phyloP scores from a whole-genome alignment of 345 rosid genomes.

The Arabidopsis suecica region DNA sequence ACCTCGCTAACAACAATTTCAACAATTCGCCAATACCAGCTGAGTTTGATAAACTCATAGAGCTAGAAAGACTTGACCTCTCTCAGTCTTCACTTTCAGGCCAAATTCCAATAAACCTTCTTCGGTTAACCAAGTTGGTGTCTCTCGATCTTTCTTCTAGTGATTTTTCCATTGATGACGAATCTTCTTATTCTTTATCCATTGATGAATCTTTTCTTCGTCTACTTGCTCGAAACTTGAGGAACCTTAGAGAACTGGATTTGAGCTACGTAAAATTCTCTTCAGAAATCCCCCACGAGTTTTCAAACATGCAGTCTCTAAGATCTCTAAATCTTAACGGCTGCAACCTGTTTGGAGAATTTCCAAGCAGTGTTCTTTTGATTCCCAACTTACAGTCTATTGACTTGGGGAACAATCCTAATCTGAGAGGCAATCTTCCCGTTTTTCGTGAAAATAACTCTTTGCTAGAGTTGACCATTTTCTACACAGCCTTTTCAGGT shows the following conservation, averaged over 20 bases:
- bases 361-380: constrained; percentile 10
- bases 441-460: background rate
- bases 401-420: background rate
- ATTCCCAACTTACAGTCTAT: background rate
- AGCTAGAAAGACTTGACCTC: background rate
- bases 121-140: constrained; percentile 12
- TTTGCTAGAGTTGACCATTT: background rate
- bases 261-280: background rate
- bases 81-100: background rate
- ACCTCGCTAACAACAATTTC: constrained; percentile 45
- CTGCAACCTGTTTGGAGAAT: constrained; percentile 5
- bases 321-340: background rate
- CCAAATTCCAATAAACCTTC: background rate
- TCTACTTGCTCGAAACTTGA: constrained; percentile 1
- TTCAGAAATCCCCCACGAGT: background rate
- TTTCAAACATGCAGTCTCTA: background rate
- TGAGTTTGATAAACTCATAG: no score
- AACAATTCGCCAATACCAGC: background rate
- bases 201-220: background rate
- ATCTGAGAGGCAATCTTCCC: background rate
- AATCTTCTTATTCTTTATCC: background rate
- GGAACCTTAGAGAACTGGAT: background rate
- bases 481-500: background rate
- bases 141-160: constrained; percentile 5
- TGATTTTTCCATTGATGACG: no score